Evolutionary conservation across 108 stramenopile genomes (phyloP).

Genomic region (Asterionellopsis glacialis): DNA sequence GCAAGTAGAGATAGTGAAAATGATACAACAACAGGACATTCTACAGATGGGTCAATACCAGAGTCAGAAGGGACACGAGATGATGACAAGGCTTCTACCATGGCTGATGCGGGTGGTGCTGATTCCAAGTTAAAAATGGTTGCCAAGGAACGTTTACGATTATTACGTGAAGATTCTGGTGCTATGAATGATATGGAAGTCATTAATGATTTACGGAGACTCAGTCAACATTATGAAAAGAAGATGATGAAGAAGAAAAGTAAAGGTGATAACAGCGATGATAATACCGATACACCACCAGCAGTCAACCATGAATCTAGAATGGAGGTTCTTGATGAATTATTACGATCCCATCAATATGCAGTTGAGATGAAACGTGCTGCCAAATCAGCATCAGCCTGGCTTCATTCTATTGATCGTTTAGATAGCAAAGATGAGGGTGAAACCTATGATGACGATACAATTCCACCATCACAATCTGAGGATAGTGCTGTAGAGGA

Average conservation of each 20-base stretch:
- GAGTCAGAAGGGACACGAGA: neutral
- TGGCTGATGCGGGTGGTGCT: neutral
- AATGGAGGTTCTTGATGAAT: constrained; percentile 34
- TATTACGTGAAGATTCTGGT: no score
- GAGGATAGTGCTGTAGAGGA: no score
- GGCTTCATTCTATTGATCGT: constrained; percentile 56
- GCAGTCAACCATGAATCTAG: constrained; percentile 16
- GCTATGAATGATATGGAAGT: neutral
- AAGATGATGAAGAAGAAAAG: constrained; percentile 5
- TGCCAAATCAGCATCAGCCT: constrained; percentile 50
- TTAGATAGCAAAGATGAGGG: constrained; percentile 2
- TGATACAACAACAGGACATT: no score
- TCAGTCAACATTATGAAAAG: constrained; percentile 1
- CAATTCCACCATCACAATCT: neutral
- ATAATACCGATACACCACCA: constrained; percentile 12
- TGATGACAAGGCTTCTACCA: neutral
- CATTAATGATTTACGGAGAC: neutral
- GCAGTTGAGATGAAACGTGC: constrained; percentile 59
- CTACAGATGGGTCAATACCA: no score
- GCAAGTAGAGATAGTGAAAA: no score
- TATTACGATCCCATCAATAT: constrained; percentile 58
- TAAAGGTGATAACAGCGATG: constrained; percentile 1
- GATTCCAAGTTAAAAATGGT: neutral
- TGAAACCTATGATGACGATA: neutral
- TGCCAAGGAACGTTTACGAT: neutral